Evolutionary conservation across 1,284 basidiomycete species (phyloP).

Genomic region (Leccinum pallidistipes): DNA sequence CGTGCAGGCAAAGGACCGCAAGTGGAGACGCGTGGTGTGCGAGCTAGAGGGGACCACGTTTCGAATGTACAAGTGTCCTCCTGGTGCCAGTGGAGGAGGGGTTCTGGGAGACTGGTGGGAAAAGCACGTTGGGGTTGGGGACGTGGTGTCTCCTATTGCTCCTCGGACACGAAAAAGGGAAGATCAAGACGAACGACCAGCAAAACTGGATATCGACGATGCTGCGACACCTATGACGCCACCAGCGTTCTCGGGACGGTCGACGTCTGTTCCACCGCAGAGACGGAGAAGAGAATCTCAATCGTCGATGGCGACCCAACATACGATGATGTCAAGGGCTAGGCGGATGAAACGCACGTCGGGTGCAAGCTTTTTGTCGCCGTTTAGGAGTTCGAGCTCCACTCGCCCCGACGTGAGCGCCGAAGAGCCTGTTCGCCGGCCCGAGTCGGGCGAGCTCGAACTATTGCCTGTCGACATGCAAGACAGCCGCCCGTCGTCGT

Average conservation of each 20-base stretch:
- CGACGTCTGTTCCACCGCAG: constrained; percentile 8
- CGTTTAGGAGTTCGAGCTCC: constrained; percentile 25
- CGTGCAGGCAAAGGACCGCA: constrained; percentile 85
- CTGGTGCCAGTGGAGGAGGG: constrained; percentile 47
- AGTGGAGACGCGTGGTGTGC: constrained; percentile 89
- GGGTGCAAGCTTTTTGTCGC: constrained; percentile 28
- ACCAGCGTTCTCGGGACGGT: background rate
- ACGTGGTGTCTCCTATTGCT: constrained; percentile 38
- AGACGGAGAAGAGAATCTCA: constrained; percentile 23
- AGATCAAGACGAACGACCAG: constrained; percentile 16
- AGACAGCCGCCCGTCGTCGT: constrained; percentile 24
- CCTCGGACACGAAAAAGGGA: constrained; percentile 38
- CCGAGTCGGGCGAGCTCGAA: constrained; percentile 22
- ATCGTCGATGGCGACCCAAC: constrained; percentile 25
- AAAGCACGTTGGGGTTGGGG: constrained; percentile 65
- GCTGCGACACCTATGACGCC: background rate
- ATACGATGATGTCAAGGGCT: constrained; percentile 19
- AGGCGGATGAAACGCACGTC: constrained; percentile 23
- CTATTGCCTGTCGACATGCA: constrained; percentile 27
- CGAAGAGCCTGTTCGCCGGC: constrained; percentile 19
- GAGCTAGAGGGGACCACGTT: constrained; percentile 93
- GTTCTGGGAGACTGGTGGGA: constrained; percentile 75
- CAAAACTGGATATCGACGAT: constrained; percentile 26
- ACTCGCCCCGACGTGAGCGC: constrained; percentile 10
- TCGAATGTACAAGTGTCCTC: constrained; percentile 75